phyloP scores from a whole-genome alignment of 257 asterid genomes.

The Nicotiana tomentosiformis region DNA sequence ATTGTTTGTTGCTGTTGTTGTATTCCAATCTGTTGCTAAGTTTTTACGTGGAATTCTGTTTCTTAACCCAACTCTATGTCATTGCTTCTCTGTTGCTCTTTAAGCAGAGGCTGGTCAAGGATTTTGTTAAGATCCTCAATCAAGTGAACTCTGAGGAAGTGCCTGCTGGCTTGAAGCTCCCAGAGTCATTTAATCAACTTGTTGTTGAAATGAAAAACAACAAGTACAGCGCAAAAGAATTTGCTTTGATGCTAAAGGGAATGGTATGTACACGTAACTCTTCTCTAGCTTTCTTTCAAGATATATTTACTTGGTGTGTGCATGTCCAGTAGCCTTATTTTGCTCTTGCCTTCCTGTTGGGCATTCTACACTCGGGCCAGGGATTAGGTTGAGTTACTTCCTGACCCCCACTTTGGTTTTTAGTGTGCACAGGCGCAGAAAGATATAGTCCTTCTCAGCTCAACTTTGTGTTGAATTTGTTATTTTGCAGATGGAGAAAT shows the following conservation, averaged over 20 bases:
- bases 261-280: conserved; percentile 51
- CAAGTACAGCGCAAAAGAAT: conserved; percentile 78
- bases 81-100: conserved; percentile 16
- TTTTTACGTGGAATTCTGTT: background rate
- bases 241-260: conserved; percentile 87
- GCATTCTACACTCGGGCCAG: background rate
- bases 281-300: background rate
- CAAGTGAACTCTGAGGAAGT: conserved; percentile 90
- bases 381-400: background rate
- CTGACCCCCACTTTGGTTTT: background rate
- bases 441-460: background rate
- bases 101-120: conserved; percentile 82
- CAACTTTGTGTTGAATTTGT: background rate
- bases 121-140: conserved; percentile 77
- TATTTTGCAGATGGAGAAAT: conserved; percentile 53
- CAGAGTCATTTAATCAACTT: conserved; percentile 84
- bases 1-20: conserved; percentile 3
- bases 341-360: background rate
- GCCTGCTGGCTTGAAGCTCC: conserved; percentile 75
- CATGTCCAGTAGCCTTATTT: background rate
- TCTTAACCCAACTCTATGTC: background rate
- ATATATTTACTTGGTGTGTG: background rate
- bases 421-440: background rate
- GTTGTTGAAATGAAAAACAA: conserved; percentile 84
- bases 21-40: background rate